These are phyloP conservation scores for Jatropha multifida DNA, from an alignment of 441 rosid species.

Conservation along the genomic window DNA sequence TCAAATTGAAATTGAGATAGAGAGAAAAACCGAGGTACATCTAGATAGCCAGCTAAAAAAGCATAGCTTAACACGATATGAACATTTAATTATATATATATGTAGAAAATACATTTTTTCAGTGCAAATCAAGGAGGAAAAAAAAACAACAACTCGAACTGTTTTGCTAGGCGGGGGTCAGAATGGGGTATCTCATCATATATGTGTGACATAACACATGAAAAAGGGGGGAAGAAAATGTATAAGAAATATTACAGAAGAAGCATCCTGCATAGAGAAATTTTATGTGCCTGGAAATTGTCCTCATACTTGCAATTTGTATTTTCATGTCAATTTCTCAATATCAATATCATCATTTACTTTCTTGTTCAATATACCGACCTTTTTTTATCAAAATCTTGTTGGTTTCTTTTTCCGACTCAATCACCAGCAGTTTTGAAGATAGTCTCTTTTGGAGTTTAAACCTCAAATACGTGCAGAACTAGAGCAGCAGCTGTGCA, in stretches of 20 bases:
- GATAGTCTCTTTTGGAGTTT: constrained; percentile 6
- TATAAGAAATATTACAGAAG: background rate
- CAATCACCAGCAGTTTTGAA: constrained; percentile 16
- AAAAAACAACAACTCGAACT: background rate
- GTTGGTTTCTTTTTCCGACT: background rate
- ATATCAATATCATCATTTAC: background rate
- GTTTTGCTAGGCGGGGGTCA: background rate
- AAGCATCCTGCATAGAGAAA: background rate
- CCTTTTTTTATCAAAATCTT: constrained; percentile 19
- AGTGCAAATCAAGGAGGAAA: constrained; percentile 1
- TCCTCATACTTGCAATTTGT: background rate
- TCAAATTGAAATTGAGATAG: background rate
- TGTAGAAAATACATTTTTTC: background rate
- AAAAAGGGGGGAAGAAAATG: background rate
- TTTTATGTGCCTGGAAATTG: background rate
- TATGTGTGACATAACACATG: background rate
- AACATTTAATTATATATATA: background rate
- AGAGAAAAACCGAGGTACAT: background rate
- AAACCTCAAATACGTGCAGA: background rate
- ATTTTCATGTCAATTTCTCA: background rate
- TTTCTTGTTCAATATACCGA: constrained; percentile 17
- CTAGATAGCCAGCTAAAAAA: background rate
- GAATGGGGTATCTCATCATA: background rate
- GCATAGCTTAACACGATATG: background rate
- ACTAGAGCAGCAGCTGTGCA: constrained; percentile 16